Evolutionary conservation across 2,329 filamentous ascomycete species (phyloP).

Genomic region (Beauveria bassiana): DNA sequence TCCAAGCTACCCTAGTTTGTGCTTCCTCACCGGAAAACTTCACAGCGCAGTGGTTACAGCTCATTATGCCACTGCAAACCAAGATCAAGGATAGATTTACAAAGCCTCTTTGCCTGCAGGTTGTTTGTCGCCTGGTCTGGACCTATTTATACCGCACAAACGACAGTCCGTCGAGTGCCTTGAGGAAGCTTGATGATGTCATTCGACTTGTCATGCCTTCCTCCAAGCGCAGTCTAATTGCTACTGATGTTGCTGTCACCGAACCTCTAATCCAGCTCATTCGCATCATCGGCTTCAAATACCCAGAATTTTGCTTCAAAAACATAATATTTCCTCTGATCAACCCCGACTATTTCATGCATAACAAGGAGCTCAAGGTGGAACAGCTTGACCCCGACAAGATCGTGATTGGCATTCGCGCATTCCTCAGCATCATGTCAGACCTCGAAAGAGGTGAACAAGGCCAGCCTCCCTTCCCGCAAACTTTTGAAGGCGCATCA

Average conservation of each 20-base stretch:
- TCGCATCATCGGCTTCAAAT: constrained; percentile 85
- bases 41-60: constrained; percentile 74
- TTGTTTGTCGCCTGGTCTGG: constrained; percentile 86
- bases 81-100: constrained; percentile 78
- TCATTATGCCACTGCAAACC: constrained; percentile 69
- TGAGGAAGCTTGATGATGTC: constrained; percentile 83
- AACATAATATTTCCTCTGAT: constrained; percentile 92
- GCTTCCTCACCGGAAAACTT: constrained; percentile 81
- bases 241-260: constrained; percentile 73
- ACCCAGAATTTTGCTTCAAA: constrained; percentile 88
- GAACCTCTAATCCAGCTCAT: constrained; percentile 92
- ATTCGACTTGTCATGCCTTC: constrained; percentile 75
- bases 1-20: constrained; percentile 81
- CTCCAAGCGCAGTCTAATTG: constrained; percentile 72
- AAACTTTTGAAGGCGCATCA: constrained; percentile 42
- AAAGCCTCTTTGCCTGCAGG: constrained; percentile 74
- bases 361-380: constrained; percentile 69
- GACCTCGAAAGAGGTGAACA: constrained; percentile 82
- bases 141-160: constrained; percentile 82
- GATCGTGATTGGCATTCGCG: constrained; percentile 93
- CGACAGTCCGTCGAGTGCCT: constrained; percentile 59
- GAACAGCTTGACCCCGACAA: constrained; percentile 93
- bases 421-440: constrained; percentile 86
- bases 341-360: constrained; percentile 80
- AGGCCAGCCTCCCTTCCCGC: constrained; percentile 75